Evolutionary conservation across 108 stramenopile species (phyloP).

Genomic region (Epithemia pelagica): DNA sequence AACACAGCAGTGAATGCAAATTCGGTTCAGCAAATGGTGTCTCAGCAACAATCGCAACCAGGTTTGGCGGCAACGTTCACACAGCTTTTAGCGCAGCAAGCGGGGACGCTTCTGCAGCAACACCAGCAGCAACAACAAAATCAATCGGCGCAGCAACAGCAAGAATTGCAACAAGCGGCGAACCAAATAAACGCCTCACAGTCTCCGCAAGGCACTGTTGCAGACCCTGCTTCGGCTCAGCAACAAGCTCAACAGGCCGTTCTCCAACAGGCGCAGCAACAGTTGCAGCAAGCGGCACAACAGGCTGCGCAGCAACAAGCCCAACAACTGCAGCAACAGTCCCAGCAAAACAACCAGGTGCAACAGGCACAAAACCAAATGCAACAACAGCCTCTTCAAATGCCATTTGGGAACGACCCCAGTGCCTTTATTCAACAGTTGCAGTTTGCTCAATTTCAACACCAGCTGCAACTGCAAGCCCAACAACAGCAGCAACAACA

Average conservation of each 20-base stretch:
- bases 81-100: slow-evolving; percentile 13
- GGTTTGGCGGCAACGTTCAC: slow-evolving; percentile 1
- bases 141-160: slow-evolving; percentile 14
- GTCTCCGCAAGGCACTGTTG: too few relatives aligned
- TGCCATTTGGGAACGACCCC: slow-evolving; percentile 24
- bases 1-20: neutral
- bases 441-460: slow-evolving; percentile 31
- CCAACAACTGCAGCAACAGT: slow-evolving; percentile 10
- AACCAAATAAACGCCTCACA: too few relatives aligned
- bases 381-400: slow-evolving; percentile 20
- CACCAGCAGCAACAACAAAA: slow-evolving; percentile 20
- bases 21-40: neutral
- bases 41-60: slow-evolving; percentile 1
- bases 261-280: slow-evolving; percentile 7
- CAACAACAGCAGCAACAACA: slow-evolving; percentile 14
- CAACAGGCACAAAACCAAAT: slow-evolving; percentile 8
- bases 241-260: slow-evolving; percentile 9
- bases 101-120: slow-evolving; percentile 11
- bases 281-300: slow-evolving; percentile 8
- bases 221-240: neutral
- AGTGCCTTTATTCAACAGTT: slow-evolving; percentile 34
- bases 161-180: slow-evolving; percentile 11
- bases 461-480: slow-evolving; percentile 24
- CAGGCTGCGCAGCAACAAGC: slow-evolving; percentile 13
- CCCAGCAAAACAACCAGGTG: neutral